Conservation (phyloP, 768 basidiomycete species). For the Lentinula aciculospora region DNA sequence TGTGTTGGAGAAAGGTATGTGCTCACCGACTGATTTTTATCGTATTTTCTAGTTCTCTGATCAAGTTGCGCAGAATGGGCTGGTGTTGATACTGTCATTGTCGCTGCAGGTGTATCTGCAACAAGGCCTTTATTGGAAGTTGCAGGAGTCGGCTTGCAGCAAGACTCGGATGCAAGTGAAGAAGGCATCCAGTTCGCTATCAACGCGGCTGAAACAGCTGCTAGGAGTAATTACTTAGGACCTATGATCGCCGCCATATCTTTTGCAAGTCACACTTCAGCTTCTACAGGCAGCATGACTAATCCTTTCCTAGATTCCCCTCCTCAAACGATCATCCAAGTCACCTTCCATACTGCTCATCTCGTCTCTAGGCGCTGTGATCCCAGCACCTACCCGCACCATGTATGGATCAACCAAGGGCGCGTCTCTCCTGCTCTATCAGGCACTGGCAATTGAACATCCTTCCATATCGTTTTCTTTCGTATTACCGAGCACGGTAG, state of each 20-base stretch:
- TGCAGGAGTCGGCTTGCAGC: constrained; percentile 24
- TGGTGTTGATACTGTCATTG: constrained; percentile 73
- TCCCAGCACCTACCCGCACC: constrained; percentile 82
- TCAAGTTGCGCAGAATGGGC: neutral
- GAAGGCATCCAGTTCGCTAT: constrained; percentile 58
- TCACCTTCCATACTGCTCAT: constrained; percentile 75
- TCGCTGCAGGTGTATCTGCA: constrained; percentile 82
- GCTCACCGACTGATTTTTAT: constrained; percentile 15
- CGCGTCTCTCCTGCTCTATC: constrained; percentile 72
- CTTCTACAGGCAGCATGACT: neutral
- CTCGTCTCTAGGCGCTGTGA: constrained; percentile 71
- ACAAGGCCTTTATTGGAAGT: constrained; percentile 70
- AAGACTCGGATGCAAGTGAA: constrained; percentile 21
- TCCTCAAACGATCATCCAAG: constrained; percentile 57
- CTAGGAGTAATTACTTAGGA: constrained; percentile 62
- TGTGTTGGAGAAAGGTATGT: constrained; percentile 45
- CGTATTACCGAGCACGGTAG: constrained; percentile 64
- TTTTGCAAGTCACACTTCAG: constrained; percentile 44
- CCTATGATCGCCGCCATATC: constrained; percentile 66
- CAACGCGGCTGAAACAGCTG: constrained; percentile 50
- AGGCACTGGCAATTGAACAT: constrained; percentile 76
- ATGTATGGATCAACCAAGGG: constrained; percentile 84
- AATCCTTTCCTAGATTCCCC: constrained; percentile 53
- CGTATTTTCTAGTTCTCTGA: neutral
- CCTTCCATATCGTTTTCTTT: constrained; percentile 58